Evolutionary conservation across 768 basidiomycete species (phyloP), one percentile per base, ranked within the genome.

Genomic region (Calocera cornea): DNA sequence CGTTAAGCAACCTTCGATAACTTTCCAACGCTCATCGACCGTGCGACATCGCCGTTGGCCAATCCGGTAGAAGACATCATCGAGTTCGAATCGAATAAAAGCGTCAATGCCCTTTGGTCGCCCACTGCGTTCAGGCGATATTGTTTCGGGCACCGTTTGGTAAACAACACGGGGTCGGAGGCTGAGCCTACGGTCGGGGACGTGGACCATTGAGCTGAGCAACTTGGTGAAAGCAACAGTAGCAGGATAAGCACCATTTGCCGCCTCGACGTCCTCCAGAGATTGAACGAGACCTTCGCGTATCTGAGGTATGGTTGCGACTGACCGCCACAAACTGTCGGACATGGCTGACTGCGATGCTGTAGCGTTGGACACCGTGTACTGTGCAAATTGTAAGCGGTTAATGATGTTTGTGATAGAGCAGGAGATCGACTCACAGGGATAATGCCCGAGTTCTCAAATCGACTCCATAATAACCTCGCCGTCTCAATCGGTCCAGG

Each of bases 191-290:
- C 87, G 83, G 75, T 90, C 90, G 0, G 89, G 86, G 0, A 89
- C 88, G 73, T 93, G 92, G 31, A 98, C 81, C 68, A 97, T 83
- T 0, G 90, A 87, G 71, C 83, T 83, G 68, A 98, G 84, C 50
- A 97, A 83, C 67, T 84, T 83, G 64, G 97, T 77, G 79, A 97
- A 95, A 0, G 95, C 87, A 24, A 91, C 87, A 0, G 95, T 95
- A 8, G 91, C 84, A 0, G 95, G 93, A 76, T 95, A 98, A 67
- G 88, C 73, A 75, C 84, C 83, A 73, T 87, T 84, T 2, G 82
- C 80, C 16, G 89, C 79, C 76, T 98, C 95, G 65, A 94, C 85
- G 71, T 92, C 88, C 71, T 94, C 92, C 70, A 97, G 77, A 74
- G 95, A 92, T 2, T 89, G 83, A 70, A 95, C 87, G 2, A 93